phyloP scores from a whole-genome alignment of 1,139 yeast species.

The Maudiozyma humilis region DNA sequence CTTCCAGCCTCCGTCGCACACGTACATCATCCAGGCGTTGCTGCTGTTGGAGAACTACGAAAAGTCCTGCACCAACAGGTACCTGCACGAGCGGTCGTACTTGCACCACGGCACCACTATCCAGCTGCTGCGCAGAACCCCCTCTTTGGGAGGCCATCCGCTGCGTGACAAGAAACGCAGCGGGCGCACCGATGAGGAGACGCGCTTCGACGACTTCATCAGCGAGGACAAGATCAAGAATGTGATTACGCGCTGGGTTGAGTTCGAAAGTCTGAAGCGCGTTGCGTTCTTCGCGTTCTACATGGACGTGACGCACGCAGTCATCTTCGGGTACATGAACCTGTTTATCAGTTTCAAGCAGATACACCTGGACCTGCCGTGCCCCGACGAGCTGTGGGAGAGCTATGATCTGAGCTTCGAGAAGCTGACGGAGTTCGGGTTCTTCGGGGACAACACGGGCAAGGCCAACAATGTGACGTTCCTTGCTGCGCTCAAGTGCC shows the following conservation, averaged over 20 bases:
- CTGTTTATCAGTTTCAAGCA: slow-evolving; percentile 56
- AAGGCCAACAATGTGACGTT: slow-evolving; percentile 33
- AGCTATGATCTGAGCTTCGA: slow-evolving; percentile 31
- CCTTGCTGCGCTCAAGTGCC: slow-evolving; percentile 46
- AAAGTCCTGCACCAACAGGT: slow-evolving; percentile 49
- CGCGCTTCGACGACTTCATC: slow-evolving; percentile 9
- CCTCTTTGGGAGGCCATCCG: slow-evolving; percentile 66
- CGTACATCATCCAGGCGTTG: slow-evolving; percentile 62
- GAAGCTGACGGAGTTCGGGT: slow-evolving; percentile 21
- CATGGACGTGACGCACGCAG: slow-evolving; percentile 71
- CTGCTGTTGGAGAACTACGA: slow-evolving; percentile 59
- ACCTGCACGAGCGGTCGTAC: slow-evolving; percentile 65
- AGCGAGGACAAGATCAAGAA: slow-evolving; percentile 19
- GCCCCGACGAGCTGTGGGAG: slow-evolving; percentile 76
- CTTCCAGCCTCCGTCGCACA: slow-evolving; percentile 47
- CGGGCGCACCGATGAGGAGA: slow-evolving; percentile 16
- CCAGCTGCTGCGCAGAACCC: slow-evolving; percentile 63
- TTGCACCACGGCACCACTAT: slow-evolving; percentile 72
- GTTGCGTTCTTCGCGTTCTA: slow-evolving; percentile 75
- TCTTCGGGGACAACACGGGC: slow-evolving; percentile 11
- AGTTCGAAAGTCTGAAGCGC: slow-evolving; percentile 68
- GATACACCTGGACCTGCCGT: slow-evolving; percentile 67
- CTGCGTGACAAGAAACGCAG: slow-evolving; percentile 27
- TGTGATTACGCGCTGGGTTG: slow-evolving; percentile 59
- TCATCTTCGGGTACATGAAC: slow-evolving; percentile 68